These are phyloP conservation scores for Trichoderma afroharzianum DNA, from an alignment of 2,329 filamentous ascomycete species.

Conservation along the genomic window DNA sequence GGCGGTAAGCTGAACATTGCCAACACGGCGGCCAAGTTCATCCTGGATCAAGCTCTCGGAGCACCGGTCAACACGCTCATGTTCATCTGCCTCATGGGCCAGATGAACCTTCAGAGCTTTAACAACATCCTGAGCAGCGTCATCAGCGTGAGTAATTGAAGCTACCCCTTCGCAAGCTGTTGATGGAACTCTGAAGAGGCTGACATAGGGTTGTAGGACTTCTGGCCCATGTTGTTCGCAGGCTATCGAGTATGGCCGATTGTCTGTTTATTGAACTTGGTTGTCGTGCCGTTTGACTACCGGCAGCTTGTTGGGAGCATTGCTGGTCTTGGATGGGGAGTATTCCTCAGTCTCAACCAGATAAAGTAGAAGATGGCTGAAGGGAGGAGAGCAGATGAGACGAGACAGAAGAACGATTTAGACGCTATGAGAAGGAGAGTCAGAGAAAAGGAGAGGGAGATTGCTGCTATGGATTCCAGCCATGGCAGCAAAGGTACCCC, in stretches of 20 bases:
- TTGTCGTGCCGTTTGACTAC: slow-evolving; percentile 11
- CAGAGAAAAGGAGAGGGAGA: background rate
- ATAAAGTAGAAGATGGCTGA: background rate
- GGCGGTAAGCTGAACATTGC: slow-evolving; percentile 10
- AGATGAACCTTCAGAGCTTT: slow-evolving; percentile 9
- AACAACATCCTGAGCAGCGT: background rate
- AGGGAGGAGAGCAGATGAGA: background rate
- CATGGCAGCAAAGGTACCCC: background rate
- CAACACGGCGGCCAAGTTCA: slow-evolving; percentile 14
- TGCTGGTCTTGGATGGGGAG: slow-evolving; percentile 12
- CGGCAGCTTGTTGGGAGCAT: slow-evolving; percentile 12
- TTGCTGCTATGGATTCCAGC: background rate
- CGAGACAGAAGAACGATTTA: background rate
- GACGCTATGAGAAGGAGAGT: background rate
- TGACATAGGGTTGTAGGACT: background rate
- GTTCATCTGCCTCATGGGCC: slow-evolving; percentile 16
- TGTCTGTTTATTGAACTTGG: slow-evolving; percentile 10
- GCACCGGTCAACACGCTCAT: slow-evolving; percentile 12
- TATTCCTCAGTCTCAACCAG: slow-evolving; percentile 15
- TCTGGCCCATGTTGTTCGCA: slow-evolving; percentile 15
- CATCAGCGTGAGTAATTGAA: background rate
- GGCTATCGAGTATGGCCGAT: slow-evolving; percentile 12
- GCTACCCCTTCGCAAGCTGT: background rate
- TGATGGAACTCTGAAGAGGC: background rate
- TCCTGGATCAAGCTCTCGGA: slow-evolving; percentile 9